Evolutionary conservation across 352 stramenopile species (phyloP).

Genomic region (Phytopythium oedochilum): DNA sequence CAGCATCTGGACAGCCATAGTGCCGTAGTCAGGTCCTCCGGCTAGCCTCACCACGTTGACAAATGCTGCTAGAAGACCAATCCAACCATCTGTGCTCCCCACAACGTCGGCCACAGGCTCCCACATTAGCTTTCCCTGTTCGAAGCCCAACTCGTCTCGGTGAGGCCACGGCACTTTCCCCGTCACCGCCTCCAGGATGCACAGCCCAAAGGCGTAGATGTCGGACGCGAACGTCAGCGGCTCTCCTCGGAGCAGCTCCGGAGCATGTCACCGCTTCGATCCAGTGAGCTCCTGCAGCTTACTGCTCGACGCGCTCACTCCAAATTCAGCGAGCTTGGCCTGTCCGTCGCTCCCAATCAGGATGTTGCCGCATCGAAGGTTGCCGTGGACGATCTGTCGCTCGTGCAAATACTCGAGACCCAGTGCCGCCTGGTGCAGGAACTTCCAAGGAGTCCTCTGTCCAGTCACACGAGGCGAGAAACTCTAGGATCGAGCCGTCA

Average conservation of each 20-base stretch:
- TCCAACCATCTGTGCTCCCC: no score
- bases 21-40: no score
- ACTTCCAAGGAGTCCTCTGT: conserved; percentile 1
- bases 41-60: no score
- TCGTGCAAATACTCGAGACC: conserved; percentile 8
- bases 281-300: background rate
- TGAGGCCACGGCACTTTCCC: background rate
- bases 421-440: conserved; percentile 6
- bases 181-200: background rate
- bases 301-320: conserved; percentile 2
- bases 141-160: background rate
- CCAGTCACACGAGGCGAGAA: background rate
- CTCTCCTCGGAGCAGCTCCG: background rate
- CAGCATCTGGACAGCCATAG: no score
- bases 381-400: conserved; percentile 9
- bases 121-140: background rate
- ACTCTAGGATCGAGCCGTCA: conserved; percentile 1
- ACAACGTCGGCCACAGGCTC: no score
- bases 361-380: conserved; percentile 25
- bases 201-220: background rate
- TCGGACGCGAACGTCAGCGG: background rate
- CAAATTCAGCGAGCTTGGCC: conserved; percentile 23
- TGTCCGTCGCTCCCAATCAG: conserved; percentile 12
- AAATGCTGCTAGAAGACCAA: no score
- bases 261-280: background rate